These are phyloP conservation scores for Diaporthe vaccinii DNA, from an alignment of 2,329 filamentous ascomycete genomes.

Conservation along the genomic window DNA sequence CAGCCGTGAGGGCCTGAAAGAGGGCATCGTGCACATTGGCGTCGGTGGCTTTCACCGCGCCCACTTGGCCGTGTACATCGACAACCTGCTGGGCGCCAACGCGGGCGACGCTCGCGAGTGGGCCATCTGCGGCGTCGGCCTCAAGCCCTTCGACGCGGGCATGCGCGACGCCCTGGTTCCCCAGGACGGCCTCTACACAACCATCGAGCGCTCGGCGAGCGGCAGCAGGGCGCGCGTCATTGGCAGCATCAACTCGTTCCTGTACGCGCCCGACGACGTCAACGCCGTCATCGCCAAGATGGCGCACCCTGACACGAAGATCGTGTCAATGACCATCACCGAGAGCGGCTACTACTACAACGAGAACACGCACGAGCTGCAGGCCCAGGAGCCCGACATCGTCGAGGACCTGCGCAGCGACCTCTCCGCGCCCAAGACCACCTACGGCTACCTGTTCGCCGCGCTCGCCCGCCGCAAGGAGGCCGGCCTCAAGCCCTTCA, in stretches of 20 bases:
- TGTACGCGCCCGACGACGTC: constrained; percentile 65
- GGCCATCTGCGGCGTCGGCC: constrained; percentile 65
- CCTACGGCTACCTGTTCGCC: constrained; percentile 66
- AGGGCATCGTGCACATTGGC: constrained; percentile 67
- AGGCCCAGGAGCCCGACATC: constrained; percentile 63
- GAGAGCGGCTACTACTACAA: constrained; percentile 71
- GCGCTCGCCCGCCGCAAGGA: constrained; percentile 61
- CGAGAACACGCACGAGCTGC: constrained; percentile 68
- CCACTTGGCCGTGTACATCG: constrained; percentile 65
- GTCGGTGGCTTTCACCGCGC: constrained; percentile 69
- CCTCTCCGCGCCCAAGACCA: constrained; percentile 59
- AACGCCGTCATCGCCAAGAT: constrained; percentile 68
- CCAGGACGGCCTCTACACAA: constrained; percentile 67
- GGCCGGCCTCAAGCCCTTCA: constrained; percentile 64
- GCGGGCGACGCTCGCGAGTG: constrained; percentile 58
- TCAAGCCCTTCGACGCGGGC: constrained; percentile 62
- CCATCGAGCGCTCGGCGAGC: constrained; percentile 66
- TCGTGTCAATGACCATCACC: constrained; percentile 68
- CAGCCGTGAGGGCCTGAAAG: constrained; percentile 60
- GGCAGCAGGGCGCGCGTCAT: constrained; percentile 63
- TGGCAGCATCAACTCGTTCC: constrained; percentile 66
- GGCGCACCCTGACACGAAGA: constrained; percentile 66
- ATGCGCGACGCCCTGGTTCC: constrained; percentile 64
- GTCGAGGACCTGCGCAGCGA: constrained; percentile 61
- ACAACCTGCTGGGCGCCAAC: constrained; percentile 62